A percentile compares a stretch with the other conserved stretches of the same genome.
These are phyloP conservation scores for Peziza echinospora DNA, from an alignment of 495 filamentous ascomycete species.

Conservation along the genomic window DNA sequence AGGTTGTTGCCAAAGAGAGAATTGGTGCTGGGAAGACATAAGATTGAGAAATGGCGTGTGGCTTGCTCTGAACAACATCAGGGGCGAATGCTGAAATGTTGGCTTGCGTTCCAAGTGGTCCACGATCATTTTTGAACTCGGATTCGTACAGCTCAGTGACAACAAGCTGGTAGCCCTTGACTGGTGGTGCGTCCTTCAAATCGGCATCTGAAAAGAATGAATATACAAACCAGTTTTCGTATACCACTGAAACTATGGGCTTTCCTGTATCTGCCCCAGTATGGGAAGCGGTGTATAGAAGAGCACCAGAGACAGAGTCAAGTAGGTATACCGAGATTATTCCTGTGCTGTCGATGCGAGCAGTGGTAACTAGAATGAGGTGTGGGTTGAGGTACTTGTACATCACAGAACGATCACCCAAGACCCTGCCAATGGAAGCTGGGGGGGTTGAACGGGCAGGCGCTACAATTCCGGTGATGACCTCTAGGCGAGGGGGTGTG, in stretches of 20 bases:
- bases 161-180: slow-evolving; percentile 72
- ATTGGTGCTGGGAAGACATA: slow-evolving; percentile 60
- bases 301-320: slow-evolving; percentile 62
- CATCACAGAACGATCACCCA: slow-evolving; percentile 73
- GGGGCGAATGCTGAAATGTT: slow-evolving; percentile 56
- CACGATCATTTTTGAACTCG: slow-evolving; percentile 57
- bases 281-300: slow-evolving; percentile 51
- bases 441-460: slow-evolving; percentile 63
- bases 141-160: slow-evolving; percentile 84
- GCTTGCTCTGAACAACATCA: slow-evolving; percentile 27
- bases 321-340: slow-evolving; percentile 51
- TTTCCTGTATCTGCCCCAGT: slow-evolving; percentile 50
- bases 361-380: slow-evolving; percentile 51
- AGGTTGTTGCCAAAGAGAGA: slow-evolving; percentile 57
- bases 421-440: slow-evolving; percentile 82
- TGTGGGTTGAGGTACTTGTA: slow-evolving; percentile 97
- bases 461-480: slow-evolving; percentile 40
- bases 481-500: slow-evolving; percentile 40
- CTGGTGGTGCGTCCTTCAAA: slow-evolving; percentile 24
- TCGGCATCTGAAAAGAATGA: slow-evolving; percentile 51
- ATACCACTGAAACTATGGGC: slow-evolving; percentile 51
- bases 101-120: slow-evolving; percentile 39
- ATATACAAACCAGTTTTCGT: slow-evolving; percentile 93
- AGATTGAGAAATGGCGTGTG: slow-evolving; percentile 54
- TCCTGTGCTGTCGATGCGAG: slow-evolving; percentile 28